Evolutionary conservation across 2,329 filamentous ascomycete genomes (phyloP).

Genomic region (Didymella pinodella): DNA sequence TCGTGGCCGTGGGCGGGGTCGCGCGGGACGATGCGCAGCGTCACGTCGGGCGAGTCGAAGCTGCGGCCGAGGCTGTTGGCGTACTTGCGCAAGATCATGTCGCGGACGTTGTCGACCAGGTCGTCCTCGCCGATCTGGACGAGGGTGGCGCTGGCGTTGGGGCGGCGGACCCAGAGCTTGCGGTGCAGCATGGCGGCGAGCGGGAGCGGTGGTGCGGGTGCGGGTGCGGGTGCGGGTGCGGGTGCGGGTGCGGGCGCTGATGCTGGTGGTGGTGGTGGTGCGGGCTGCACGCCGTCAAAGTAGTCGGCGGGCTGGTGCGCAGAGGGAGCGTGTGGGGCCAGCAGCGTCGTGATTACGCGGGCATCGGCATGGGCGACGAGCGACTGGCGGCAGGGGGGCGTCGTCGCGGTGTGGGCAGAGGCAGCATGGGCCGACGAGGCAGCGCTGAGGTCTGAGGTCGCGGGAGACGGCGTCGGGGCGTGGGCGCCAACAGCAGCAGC

Average conservation of each 20-base stretch:
- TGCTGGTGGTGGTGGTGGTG: slow-evolving; percentile 28
- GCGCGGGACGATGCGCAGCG: slow-evolving; percentile 77
- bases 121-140: slow-evolving; percentile 87
- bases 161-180: slow-evolving; percentile 95
- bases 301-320: slow-evolving; percentile 48
- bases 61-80: slow-evolving; percentile 87
- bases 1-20: slow-evolving; percentile 65
- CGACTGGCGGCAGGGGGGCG: slow-evolving; percentile 51
- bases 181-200: slow-evolving; percentile 59
- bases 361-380: slow-evolving; percentile 52
- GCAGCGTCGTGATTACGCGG: slow-evolving; percentile 60
- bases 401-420: slow-evolving; percentile 38
- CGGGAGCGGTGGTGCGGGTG: too few relatives aligned
- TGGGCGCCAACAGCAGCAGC: slow-evolving; percentile 9
- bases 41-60: slow-evolving; percentile 91
- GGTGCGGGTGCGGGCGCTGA: too few relatives aligned
- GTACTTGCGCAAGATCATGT: slow-evolving; percentile 92
- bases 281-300: slow-evolving; percentile 43
- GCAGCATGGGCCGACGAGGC: neutral
- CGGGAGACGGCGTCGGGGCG: slow-evolving; percentile 21
- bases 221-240: too few relatives aligned
- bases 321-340: slow-evolving; percentile 54
- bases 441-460: slow-evolving; percentile 25
- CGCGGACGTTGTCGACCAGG: slow-evolving; percentile 91
- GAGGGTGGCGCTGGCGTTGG: slow-evolving; percentile 83